phyloP scores from a whole-genome alignment of 768 basidiomycete genomes.

The Boletus rufocinnamomeus region DNA sequence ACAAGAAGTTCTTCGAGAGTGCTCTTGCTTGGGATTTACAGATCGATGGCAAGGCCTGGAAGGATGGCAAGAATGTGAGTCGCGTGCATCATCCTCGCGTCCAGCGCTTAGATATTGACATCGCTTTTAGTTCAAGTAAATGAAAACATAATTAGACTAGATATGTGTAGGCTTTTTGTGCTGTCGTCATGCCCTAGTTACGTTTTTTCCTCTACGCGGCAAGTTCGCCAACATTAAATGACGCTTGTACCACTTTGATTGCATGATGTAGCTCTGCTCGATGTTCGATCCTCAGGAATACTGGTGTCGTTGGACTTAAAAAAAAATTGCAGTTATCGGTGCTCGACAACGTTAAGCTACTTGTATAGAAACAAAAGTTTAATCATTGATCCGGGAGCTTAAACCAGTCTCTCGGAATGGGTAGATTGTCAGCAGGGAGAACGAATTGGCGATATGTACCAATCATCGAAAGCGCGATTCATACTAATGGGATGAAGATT shows the following conservation, averaged over 20 bases:
- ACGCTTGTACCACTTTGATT: background rate
- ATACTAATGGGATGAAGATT: too few relatives aligned
- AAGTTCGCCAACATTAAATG: background rate
- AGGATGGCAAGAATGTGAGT: slow-evolving; percentile 87
- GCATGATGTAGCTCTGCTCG: background rate
- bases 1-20: slow-evolving; percentile 91
- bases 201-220: background rate
- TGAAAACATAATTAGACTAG: slow-evolving; percentile 16
- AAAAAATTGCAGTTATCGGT: background rate
- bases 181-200: slow-evolving; percentile 8
- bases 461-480: too few relatives aligned
- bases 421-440: background rate
- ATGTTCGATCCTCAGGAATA: background rate
- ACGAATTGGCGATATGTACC: too few relatives aligned
- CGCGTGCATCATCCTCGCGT: background rate
- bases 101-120: background rate
- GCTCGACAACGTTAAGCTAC: background rate
- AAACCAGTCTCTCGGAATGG: background rate
- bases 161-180: slow-evolving; percentile 27
- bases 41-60: slow-evolving; percentile 87
- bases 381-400: background rate
- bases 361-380: background rate
- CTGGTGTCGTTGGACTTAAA: background rate
- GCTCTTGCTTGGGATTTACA: slow-evolving; percentile 94
- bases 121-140: slow-evolving; percentile 26